phyloP scores from a whole-genome alignment of 345 rosid species.

The Luvunga scandens region DNA sequence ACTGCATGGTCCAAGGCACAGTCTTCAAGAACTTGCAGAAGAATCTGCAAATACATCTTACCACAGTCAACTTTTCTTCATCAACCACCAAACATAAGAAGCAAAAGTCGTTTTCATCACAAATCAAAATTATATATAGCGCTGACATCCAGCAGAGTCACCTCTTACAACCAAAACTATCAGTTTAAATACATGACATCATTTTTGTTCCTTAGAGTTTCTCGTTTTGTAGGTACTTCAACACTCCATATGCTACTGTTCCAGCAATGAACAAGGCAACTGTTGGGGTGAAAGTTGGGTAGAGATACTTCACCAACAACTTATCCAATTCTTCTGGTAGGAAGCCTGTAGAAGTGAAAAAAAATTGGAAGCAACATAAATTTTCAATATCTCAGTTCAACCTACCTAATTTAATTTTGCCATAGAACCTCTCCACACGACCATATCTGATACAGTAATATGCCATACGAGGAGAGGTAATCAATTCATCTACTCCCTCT shows the following conservation, averaged over 20 bases:
- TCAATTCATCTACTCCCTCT: not conserved
- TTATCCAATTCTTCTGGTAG: conserved; percentile 84
- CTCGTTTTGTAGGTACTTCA: conserved; percentile 82
- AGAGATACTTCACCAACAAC: conserved; percentile 76
- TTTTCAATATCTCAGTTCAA: conserved; percentile 1
- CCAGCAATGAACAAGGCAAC: conserved; percentile 75
- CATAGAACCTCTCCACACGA: not conserved
- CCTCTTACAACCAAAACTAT: conserved; percentile 12
- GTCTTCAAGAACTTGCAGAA: not conserved
- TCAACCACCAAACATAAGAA: not conserved
- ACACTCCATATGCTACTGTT: conserved; percentile 68
- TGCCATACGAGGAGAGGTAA: not conserved
- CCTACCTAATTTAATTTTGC: not conserved
- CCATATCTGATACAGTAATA: not conserved
- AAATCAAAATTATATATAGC: not conserved
- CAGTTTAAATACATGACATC: conserved; percentile 15
- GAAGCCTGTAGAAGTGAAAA: conserved; percentile 54
- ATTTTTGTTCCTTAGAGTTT: conserved; percentile 52
- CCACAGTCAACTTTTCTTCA: not conserved
- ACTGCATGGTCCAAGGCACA: not conserved
- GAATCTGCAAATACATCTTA: not conserved
- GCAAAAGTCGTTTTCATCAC: not conserved
- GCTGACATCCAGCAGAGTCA: not conserved
- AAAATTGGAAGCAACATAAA: not conserved
- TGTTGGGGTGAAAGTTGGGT: conserved; percentile 81